Evolutionary conservation across 306 rosid genomes (phyloP).

Genomic region (Rubus parviflorus): DNA sequence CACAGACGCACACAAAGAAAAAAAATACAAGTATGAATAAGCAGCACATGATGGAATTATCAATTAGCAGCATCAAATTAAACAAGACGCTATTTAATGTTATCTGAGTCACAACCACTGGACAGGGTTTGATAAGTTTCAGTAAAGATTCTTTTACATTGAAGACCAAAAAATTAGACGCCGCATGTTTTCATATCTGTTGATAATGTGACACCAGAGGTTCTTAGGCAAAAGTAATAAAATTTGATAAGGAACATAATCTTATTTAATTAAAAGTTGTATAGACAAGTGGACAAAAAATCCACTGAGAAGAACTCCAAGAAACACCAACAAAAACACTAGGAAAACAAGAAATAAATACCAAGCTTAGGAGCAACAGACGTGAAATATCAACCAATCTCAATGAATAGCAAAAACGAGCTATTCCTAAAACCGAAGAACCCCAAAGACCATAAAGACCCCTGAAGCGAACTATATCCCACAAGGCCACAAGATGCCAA

Average conservation of each 20-base stretch:
- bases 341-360: background rate
- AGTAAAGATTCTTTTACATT: background rate
- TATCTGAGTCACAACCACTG: background rate
- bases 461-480: too few species aligned
- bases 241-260: background rate
- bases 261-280: background rate
- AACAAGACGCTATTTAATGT: background rate
- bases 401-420: background rate
- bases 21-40: background rate
- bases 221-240: background rate
- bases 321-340: background rate
- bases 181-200: background rate
- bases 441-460: too few species aligned
- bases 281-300: background rate
- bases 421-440: background rate
- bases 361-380: background rate
- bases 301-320: background rate
- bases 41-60: constrained; percentile 4
- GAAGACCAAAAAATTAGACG: background rate
- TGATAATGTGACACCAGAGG: background rate
- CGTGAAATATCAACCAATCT: too few species aligned
- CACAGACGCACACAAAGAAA: background rate
- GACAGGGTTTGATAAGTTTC: background rate
- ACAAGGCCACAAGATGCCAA: too few species aligned
- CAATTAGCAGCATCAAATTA: background rate